Evolutionary conservation across 768 basidiomycete species (phyloP).

Genomic region (Calvatia gigantea): DNA sequence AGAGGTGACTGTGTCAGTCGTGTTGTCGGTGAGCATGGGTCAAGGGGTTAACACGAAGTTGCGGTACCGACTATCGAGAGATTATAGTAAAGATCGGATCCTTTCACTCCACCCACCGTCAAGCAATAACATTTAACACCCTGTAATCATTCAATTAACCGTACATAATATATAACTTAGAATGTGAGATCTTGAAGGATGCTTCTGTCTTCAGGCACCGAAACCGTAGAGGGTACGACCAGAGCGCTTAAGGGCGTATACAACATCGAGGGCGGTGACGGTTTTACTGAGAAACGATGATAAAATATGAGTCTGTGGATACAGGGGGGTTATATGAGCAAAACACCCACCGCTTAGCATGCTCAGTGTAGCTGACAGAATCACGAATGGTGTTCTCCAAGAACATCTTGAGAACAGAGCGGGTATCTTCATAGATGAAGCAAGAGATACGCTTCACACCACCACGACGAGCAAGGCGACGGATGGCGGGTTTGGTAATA

Average conservation of each 20-base stretch:
- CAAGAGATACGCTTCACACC: constrained; percentile 80
- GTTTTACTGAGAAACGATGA: constrained; percentile 62
- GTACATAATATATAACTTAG: constrained; percentile 4
- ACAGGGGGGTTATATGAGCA: not conserved
- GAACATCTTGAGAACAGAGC: constrained; percentile 76
- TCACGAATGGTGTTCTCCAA: constrained; percentile 77
- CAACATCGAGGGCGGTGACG: constrained; percentile 84
- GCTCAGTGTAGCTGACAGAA: constrained; percentile 91
- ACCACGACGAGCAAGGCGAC: constrained; percentile 81
- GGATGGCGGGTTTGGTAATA: constrained; percentile 63
- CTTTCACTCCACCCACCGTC: not conserved
- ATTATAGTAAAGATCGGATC: not conserved
- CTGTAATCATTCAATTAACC: constrained; percentile 2
- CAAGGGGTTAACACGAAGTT: not conserved
- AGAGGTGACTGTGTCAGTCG: too few relatives aligned
- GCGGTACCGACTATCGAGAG: not conserved
- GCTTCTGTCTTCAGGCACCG: constrained; percentile 59
- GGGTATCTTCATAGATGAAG: constrained; percentile 79
- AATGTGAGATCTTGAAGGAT: too few relatives aligned
- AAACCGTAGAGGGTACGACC: constrained; percentile 82
- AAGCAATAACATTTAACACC: not conserved
- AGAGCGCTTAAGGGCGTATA: constrained; percentile 70
- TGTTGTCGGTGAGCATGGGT: not conserved
- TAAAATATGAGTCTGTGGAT: not conserved
- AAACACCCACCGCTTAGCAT: constrained; percentile 68